Conservation (phyloP, 2,329 filamentous ascomycete species). For the Aureobasidium namibiae region DNA sequence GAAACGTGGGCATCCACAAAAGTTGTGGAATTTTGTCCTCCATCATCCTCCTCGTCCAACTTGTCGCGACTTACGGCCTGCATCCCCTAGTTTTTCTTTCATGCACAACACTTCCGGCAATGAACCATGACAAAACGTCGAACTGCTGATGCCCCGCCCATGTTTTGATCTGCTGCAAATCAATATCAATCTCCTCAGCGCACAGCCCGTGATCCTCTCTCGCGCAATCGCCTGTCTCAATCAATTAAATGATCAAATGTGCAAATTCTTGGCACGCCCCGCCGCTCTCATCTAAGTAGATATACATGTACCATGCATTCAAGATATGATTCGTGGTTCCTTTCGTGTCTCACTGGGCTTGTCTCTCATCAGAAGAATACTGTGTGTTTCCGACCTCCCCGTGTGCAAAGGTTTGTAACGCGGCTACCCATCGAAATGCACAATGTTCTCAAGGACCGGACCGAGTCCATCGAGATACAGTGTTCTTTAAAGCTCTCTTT, state of each 20-base stretch:
- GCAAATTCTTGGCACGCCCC: neutral
- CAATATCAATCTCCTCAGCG: neutral
- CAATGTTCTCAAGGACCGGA: too few species aligned
- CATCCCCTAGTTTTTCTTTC: neutral
- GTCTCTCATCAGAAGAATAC: neutral
- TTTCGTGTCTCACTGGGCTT: neutral
- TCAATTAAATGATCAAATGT: neutral
- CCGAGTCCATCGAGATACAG: too few species aligned
- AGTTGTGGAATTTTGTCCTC: neutral
- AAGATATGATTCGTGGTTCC: too few species aligned
- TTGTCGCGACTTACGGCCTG: neutral
- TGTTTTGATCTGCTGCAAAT: neutral
- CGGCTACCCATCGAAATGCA: too few species aligned
- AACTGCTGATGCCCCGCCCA: neutral
- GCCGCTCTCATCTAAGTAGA: neutral
- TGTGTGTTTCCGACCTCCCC: neutral
- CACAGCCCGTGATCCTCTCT: conserved; percentile 1
- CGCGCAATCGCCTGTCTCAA: conserved; percentile 6
- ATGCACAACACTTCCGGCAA: neutral
- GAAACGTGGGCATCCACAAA: conserved; percentile 5
- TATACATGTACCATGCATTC: neutral
- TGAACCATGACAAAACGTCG: conserved; percentile 3
- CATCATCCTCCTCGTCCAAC: neutral
- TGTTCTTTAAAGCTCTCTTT: too few species aligned
- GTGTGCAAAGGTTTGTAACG: too few species aligned